These are phyloP conservation scores for Aspergillus sp. DNA, from an alignment of 2,329 filamentous ascomycete genomes.

Conservation along the genomic window DNA sequence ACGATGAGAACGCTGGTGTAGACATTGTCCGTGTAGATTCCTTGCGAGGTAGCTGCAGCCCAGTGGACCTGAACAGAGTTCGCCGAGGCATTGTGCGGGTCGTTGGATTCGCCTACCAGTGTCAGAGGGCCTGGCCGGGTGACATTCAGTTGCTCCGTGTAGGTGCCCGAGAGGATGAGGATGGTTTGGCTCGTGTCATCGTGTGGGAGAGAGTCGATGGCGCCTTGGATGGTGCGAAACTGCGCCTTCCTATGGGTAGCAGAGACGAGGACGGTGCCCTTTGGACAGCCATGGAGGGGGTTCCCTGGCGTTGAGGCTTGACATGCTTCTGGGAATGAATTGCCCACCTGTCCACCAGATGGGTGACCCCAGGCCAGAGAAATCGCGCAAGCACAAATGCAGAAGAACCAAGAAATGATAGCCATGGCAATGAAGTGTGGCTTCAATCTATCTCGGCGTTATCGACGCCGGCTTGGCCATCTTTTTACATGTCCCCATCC, in stretches of 20 bases:
- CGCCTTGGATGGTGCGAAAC: slow-evolving; percentile 46
- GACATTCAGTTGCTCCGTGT: slow-evolving; percentile 65
- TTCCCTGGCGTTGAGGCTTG: not conserved
- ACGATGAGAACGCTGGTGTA: slow-evolving; percentile 62
- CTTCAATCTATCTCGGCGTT: not conserved
- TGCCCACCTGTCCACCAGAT: not conserved
- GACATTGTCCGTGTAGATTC: slow-evolving; percentile 55
- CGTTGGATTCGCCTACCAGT: slow-evolving; percentile 55
- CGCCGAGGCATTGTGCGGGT: slow-evolving; percentile 35
- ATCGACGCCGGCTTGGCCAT: not conserved
- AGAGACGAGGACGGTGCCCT: slow-evolving; percentile 28
- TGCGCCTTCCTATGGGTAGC: slow-evolving; percentile 16
- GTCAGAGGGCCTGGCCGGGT: slow-evolving; percentile 62
- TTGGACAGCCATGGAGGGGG: slow-evolving; percentile 23
- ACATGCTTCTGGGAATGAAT: not conserved
- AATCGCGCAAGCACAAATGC: not conserved
- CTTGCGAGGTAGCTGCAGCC: slow-evolving; percentile 54
- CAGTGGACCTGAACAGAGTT: slow-evolving; percentile 51
- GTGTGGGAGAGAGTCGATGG: slow-evolving; percentile 47
- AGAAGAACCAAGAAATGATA: not conserved
- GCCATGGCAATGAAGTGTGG: not conserved
- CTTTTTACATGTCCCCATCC: not conserved
- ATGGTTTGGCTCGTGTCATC: slow-evolving; percentile 54
- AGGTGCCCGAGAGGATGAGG: slow-evolving; percentile 59
- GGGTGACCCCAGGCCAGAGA: not conserved